Percentiles rank a stretch among this genome's conserved stretches.
Conservation (phyloP, 2,329 filamentous ascomycete genomes). For the Purpureocillium lavendulum region DNA sequence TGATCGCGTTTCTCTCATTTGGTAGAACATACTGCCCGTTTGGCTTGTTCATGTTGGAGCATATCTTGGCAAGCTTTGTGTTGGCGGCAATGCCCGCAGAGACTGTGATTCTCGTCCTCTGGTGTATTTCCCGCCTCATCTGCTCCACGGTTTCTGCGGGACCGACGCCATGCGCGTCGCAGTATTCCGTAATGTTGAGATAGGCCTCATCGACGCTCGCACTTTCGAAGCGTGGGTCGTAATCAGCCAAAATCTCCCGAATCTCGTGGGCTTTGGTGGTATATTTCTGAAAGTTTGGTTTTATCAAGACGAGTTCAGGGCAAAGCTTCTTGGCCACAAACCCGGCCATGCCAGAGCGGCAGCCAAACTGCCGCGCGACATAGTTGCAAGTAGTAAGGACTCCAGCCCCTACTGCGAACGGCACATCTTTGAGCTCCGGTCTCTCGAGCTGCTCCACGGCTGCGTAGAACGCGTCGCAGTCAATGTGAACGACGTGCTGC, state of each 20-base stretch:
- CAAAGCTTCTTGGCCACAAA: constrained; percentile 95
- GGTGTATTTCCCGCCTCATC: constrained; percentile 67
- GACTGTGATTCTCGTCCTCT: constrained; percentile 74
- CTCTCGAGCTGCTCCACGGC: constrained; percentile 81
- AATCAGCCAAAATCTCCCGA: constrained; percentile 71
- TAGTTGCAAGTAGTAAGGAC: constrained; percentile 73
- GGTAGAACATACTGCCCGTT: constrained; percentile 81
- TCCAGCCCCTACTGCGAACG: constrained; percentile 78
- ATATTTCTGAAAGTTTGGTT: constrained; percentile 86
- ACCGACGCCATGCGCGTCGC: constrained; percentile 54
- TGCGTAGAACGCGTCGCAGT: constrained; percentile 97
- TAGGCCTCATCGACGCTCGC: constrained; percentile 96
- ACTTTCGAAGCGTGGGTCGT: constrained; percentile 85
- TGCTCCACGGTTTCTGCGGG: constrained; percentile 69
- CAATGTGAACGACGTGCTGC: constrained; percentile 82
- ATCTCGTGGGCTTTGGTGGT: constrained; percentile 83
- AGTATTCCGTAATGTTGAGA: constrained; percentile 87
- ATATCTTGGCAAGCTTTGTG: constrained; percentile 88
- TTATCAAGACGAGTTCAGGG: constrained; percentile 72
- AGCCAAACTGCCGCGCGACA: constrained; percentile 79
- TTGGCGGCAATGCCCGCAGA: constrained; percentile 94
- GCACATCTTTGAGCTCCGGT: constrained; percentile 76
- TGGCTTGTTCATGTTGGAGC: constrained; percentile 91
- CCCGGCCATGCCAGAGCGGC: constrained; percentile 88
- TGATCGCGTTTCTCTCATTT: constrained; percentile 63